A percentile compares a stretch with the other conserved stretches of the same genome.
Evolutionary conservation across 129 eudicot genomes (phyloP).

Genomic region (Flaveria robusta): DNA sequence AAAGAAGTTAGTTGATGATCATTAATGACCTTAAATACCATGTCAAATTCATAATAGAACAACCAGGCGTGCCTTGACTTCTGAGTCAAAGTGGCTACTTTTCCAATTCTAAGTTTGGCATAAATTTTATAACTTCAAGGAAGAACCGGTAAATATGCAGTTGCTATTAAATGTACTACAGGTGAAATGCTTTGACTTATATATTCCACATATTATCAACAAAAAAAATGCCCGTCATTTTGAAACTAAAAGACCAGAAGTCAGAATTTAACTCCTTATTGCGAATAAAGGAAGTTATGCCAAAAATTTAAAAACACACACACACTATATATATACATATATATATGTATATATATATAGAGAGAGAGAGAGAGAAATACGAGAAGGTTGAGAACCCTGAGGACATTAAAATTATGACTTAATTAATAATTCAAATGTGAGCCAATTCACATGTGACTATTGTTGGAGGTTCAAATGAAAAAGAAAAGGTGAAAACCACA

Average conservation of each 20-base stretch:
- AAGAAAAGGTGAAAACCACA: not conserved
- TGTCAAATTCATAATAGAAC: not conserved
- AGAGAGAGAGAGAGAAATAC: too few relatives aligned
- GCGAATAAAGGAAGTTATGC: constrained; percentile 2
- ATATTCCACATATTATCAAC: not conserved
- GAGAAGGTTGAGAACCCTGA: not conserved
- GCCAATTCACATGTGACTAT: not conserved
- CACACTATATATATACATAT: not conserved
- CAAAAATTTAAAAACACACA: not conserved
- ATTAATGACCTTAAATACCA: constrained; percentile 3
- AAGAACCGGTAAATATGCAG: not conserved
- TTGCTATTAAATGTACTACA: not conserved
- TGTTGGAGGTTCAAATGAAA: not conserved
- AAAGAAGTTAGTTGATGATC: constrained; percentile 1
- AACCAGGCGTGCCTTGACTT: constrained; percentile 21
- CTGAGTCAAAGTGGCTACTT: constrained; percentile 3
- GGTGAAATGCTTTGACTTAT: not conserved
- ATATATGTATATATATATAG: too few relatives aligned
- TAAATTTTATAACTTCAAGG: constrained; percentile 9
- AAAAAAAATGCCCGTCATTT: not conserved
- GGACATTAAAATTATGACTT: not conserved
- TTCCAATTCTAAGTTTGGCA: constrained; percentile 18
- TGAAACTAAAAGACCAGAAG: constrained; percentile 1
- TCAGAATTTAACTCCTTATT: constrained; percentile 15
- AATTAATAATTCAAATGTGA: not conserved